Conservation (phyloP, 2,329 filamentous ascomycete genomes). For the Proliferodiscus dingleyae region DNA sequence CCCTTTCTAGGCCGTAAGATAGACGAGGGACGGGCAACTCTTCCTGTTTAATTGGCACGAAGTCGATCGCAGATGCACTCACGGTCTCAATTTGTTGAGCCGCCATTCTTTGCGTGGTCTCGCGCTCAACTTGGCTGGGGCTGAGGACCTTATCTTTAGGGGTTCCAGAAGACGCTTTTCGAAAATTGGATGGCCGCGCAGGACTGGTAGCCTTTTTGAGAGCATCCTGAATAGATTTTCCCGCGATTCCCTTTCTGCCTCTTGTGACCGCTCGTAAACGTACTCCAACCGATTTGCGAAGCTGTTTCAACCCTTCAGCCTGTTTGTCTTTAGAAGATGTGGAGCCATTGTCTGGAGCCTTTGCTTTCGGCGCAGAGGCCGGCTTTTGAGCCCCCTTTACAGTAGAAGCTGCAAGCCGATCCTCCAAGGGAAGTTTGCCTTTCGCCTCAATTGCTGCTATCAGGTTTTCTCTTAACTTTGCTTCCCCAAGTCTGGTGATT, state of each 20-base stretch:
- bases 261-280: no score
- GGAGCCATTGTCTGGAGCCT: neutral
- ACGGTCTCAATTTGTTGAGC: constrained; percentile 26
- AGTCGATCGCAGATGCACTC: constrained; percentile 20
- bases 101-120: constrained; percentile 2
- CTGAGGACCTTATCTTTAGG: no score
- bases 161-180: no score
- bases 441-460: no score
- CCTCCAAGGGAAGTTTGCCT: no score
- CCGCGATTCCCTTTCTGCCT: neutral
- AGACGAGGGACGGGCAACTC: constrained; percentile 29
- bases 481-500: no score
- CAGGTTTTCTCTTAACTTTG: no score
- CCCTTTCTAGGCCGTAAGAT: constrained; percentile 38
- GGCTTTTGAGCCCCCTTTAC: no score
- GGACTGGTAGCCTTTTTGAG: neutral
- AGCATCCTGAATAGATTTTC: neutral
- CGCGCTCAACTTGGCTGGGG: neutral
- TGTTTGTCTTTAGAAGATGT: neutral
- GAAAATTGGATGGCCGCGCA: no score
- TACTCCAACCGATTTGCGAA: neutral
- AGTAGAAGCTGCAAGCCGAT: no score
- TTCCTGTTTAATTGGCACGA: constrained; percentile 25
- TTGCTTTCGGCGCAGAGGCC: neutral
- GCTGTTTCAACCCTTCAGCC: neutral